Conservation (phyloP, 805 yeast genomes). For the Candida pseudofarinosa region DNA sequence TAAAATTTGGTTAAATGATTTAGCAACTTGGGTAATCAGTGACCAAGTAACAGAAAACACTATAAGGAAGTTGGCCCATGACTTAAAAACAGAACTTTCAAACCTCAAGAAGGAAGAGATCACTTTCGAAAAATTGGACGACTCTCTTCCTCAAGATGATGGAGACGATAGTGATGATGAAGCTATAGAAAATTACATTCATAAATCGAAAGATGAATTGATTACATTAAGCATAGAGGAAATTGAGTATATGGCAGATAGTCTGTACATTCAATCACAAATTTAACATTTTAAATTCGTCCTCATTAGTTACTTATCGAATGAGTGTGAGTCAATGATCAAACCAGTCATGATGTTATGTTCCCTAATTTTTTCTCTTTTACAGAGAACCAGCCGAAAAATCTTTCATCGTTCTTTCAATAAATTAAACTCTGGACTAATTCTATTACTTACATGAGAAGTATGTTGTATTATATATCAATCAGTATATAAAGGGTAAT, state of each 20-base stretch:
- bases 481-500: too few species aligned
- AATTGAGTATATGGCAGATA: slow-evolving; percentile 56
- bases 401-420: too few species aligned
- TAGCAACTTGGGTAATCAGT: slow-evolving; percentile 67
- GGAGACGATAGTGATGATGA: slow-evolving; percentile 7
- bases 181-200: neutral
- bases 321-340: too few species aligned
- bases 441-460: too few species aligned
- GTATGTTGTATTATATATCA: too few species aligned
- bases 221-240: slow-evolving; percentile 48
- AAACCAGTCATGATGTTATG: too few species aligned
- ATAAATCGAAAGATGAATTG: slow-evolving; percentile 26
- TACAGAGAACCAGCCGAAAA: too few species aligned
- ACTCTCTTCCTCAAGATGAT: slow-evolving; percentile 6
- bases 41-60: slow-evolving; percentile 57
- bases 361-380: too few species aligned
- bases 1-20: slow-evolving; percentile 70
- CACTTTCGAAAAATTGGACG: slow-evolving; percentile 48
- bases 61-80: slow-evolving; percentile 63
- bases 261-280: slow-evolving; percentile 13
- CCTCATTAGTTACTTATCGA: neutral
- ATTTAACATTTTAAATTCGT: neutral
- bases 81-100: slow-evolving; percentile 45
- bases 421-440: too few species aligned
- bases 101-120: slow-evolving; percentile 42